Evolutionary conservation across 805 yeast genomes (phyloP).

Genomic region (Candida schatavii): DNA sequence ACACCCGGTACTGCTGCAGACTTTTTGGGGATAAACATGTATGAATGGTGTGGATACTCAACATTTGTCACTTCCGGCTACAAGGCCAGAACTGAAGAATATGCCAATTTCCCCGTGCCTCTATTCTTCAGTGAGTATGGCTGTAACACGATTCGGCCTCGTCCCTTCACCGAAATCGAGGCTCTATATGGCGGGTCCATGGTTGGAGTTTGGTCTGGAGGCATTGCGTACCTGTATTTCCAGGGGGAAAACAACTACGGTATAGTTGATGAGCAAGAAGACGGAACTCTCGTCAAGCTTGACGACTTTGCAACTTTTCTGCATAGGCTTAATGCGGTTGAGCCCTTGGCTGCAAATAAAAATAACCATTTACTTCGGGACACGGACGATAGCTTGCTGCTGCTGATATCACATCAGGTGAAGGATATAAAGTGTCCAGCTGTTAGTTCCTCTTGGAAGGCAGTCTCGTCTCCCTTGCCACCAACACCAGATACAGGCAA

Average conservation of each 20-base stretch:
- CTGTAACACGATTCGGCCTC: conserved; percentile 31
- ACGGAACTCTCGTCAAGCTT: conserved; percentile 24
- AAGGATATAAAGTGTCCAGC: conserved; percentile 1
- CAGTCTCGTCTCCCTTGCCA: conserved; percentile 26
- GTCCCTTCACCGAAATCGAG: conserved; percentile 40
- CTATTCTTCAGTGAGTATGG: conserved; percentile 40
- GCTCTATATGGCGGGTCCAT: conserved; percentile 30
- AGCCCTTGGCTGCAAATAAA: conserved; percentile 1
- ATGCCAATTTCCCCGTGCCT: conserved; percentile 29
- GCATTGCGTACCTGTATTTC: conserved; percentile 36
- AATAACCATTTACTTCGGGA: background rate
- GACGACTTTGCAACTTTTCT: conserved; percentile 30
- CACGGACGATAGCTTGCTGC: background rate
- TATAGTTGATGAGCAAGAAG: conserved; percentile 24
- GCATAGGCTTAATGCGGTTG: conserved; percentile 17
- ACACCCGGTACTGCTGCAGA: conserved; percentile 18
- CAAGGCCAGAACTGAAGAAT: conserved; percentile 32
- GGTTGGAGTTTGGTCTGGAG: conserved; percentile 40
- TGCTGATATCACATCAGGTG: background rate
- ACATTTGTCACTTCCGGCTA: conserved; percentile 35
- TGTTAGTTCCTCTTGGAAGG: conserved; percentile 16
- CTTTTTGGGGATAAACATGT: conserved; percentile 37
- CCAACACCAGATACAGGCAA: conserved; percentile 39
- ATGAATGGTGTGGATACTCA: conserved; percentile 44
- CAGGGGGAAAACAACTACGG: conserved; percentile 35